Conservation (phyloP, 768 basidiomycete species). For the Asterophora lycoperdoides region DNA sequence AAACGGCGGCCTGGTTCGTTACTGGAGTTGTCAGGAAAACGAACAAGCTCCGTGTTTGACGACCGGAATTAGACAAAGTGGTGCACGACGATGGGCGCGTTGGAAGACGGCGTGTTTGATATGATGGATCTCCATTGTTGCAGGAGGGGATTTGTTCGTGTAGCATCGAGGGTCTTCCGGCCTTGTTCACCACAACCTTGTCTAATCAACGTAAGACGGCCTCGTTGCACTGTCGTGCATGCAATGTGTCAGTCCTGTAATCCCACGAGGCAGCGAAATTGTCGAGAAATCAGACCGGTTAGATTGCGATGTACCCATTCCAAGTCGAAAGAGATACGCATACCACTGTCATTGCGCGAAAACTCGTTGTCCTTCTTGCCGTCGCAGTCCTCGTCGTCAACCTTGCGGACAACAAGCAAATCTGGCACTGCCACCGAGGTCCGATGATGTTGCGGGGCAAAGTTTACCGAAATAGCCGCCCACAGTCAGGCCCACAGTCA, state of each 20-base stretch:
- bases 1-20: neutral
- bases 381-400: neutral
- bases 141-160: neutral
- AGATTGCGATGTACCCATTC: neutral
- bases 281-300: neutral
- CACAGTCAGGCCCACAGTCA: too few species aligned
- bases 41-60: neutral
- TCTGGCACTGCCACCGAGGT: conserved; percentile 15
- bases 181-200: neutral
- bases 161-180: neutral
- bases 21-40: neutral
- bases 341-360: too few species aligned
- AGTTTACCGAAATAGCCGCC: conserved; percentile 2
- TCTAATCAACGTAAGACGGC: neutral
- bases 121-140: neutral
- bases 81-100: too few species aligned
- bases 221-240: conserved; percentile 1
- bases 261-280: neutral
- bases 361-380: too few species aligned
- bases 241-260: neutral
- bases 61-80: too few species aligned
- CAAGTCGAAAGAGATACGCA: too few species aligned
- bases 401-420: neutral
- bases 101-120: neutral
- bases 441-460: neutral